Percentiles rank a stretch among this genome's conserved stretches.
These are phyloP conservation scores for Pythium dissimile DNA, from an alignment of 352 stramenopile genomes.

Conservation along the genomic window DNA sequence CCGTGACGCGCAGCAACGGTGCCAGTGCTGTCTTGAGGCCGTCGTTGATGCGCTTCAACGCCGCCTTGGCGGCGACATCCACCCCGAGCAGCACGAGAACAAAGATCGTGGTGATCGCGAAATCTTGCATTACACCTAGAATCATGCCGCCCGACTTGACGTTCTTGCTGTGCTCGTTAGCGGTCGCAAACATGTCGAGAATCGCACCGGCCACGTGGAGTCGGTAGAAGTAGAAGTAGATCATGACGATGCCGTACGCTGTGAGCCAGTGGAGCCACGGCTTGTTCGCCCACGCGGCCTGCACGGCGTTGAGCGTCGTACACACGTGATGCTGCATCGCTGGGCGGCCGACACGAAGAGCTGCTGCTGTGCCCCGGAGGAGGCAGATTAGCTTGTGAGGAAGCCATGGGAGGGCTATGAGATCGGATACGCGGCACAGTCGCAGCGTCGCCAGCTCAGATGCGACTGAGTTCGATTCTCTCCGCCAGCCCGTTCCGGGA, in stretches of 20 bases:
- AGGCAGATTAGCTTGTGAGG: neutral
- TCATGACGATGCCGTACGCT: slow-evolving; percentile 1
- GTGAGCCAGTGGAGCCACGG: slow-evolving; percentile 9
- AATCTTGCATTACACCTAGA: slow-evolving; percentile 5
- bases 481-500: too few species aligned
- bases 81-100: slow-evolving; percentile 8
- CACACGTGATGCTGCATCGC: neutral
- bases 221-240: slow-evolving; percentile 9
- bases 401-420: too few species aligned
- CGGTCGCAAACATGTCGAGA: slow-evolving; percentile 4
- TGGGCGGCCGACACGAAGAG: too few species aligned
- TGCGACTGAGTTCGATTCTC: too few species aligned
- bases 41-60: neutral
- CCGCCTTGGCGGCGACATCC: neutral
- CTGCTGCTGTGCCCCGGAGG: neutral
- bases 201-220: neutral
- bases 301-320: neutral
- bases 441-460: too few species aligned
- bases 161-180: neutral
- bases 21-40: neutral
- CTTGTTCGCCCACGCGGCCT: neutral
- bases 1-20: neutral
- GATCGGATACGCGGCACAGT: neutral
- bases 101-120: neutral
- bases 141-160: neutral